Conservation (phyloP, 2,329 filamentous ascomycete genomes). For the Aspergillus nomiae region DNA sequence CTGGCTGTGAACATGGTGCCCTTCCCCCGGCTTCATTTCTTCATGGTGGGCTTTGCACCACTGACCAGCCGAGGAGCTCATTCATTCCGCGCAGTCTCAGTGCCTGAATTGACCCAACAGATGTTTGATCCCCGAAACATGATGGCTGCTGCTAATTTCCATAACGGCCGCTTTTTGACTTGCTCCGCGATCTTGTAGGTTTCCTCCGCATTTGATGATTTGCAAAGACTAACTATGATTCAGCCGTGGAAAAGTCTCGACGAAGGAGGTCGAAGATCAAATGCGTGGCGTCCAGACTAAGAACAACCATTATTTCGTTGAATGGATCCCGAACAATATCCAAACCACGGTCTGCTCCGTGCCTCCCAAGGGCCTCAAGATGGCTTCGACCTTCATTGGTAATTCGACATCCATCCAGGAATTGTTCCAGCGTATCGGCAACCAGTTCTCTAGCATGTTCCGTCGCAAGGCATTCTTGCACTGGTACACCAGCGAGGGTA, state of each 20-base stretch:
- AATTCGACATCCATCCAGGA: constrained; percentile 99
- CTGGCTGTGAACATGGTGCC: constrained; percentile 99
- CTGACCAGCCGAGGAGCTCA: constrained; percentile 88
- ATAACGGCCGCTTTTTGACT: constrained; percentile 98
- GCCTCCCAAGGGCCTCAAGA: constrained; percentile 94
- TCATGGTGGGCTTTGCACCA: constrained; percentile 99
- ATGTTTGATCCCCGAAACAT: constrained; percentile 99
- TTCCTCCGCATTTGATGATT: not conserved
- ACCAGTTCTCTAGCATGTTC: constrained; percentile 99
- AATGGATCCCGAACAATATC: constrained; percentile 99
- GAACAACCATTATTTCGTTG: constrained; percentile 99
- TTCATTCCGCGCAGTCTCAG: constrained; percentile 96
- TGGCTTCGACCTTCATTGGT: constrained; percentile 98
- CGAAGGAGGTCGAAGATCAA: constrained; percentile 99
- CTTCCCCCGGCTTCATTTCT: constrained; percentile 99
- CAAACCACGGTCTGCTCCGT: constrained; percentile 99
- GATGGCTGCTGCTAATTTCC: constrained; percentile 99
- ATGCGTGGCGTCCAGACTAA: constrained; percentile 99
- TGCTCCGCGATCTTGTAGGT: constrained; percentile 95
- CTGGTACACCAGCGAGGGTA: constrained; percentile 99
- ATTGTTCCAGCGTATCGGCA: constrained; percentile 99
- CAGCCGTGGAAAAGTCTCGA: constrained; percentile 97
- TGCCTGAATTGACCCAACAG: constrained; percentile 98
- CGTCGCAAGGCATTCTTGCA: constrained; percentile 99
- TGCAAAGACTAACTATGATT: not conserved